These are phyloP conservation scores for Solanum hybrid DNA, from an alignment of 305 asterid genomes.

Conservation along the genomic window DNA sequence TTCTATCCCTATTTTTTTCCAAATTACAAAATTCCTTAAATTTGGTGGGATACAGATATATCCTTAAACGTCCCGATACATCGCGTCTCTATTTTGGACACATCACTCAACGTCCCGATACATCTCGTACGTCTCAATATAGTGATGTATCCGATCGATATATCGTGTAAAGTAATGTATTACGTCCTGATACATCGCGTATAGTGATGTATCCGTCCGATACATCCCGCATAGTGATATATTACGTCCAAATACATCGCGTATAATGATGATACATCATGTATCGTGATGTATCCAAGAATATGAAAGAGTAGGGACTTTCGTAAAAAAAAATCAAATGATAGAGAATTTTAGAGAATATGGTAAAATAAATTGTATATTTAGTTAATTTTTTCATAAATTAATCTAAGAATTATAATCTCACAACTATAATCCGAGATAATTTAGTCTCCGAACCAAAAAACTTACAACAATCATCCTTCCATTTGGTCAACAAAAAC, in stretches of 20 bases:
- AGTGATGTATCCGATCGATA: background rate
- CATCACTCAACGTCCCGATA: too few relatives aligned
- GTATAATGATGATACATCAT: background rate
- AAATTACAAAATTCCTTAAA: background rate
- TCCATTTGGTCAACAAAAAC: background rate
- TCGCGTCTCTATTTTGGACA: too few relatives aligned
- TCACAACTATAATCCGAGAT: background rate
- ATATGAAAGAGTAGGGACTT: background rate
- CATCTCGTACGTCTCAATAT: background rate
- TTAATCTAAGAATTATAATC: background rate
- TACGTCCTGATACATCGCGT: background rate
- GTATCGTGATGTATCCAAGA: background rate
- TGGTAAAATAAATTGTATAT: background rate
- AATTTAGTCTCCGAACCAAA: background rate
- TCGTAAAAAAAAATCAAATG: background rate
- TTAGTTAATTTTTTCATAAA: background rate
- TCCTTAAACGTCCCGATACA: background rate
- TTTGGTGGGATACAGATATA: background rate
- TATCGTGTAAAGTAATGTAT: background rate
- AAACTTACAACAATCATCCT: background rate
- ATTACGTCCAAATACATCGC: background rate
- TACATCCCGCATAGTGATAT: background rate
- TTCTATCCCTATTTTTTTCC: rapidly evolving
- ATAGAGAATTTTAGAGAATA: background rate
- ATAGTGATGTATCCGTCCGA: too few relatives aligned